phyloP scores from a whole-genome alignment of 2,329 filamentous ascomycete genomes.

The Aspergillus carbonarius region DNA sequence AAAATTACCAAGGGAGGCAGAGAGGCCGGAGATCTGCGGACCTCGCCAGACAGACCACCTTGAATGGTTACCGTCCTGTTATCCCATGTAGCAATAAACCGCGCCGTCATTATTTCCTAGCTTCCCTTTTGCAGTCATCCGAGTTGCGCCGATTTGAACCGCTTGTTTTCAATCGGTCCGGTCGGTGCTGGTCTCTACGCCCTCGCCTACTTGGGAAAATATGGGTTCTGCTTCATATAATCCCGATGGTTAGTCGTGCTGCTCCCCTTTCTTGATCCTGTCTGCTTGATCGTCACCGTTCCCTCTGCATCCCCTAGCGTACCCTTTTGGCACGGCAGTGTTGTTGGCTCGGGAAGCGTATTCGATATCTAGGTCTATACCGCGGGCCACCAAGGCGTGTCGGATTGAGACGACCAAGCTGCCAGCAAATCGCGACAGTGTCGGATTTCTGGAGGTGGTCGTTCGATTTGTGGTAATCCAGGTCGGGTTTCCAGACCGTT shows the following conservation, averaged over 20 bases:
- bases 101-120: constrained; percentile 6
- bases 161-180: constrained; percentile 19
- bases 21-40: not conserved
- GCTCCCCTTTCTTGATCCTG: constrained; percentile 12
- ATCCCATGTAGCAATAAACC: constrained; percentile 24
- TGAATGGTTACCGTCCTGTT: constrained; percentile 7
- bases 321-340: not conserved
- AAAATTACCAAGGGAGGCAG: constrained; percentile 2
- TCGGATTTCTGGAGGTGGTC: not conserved
- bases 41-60: constrained; percentile 4
- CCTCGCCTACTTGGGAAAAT: constrained; percentile 21
- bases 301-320: not conserved
- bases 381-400: not conserved
- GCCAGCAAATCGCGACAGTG: not conserved
- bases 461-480: not conserved
- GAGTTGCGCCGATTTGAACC: constrained; percentile 19
- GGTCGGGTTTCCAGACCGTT: not conserved
- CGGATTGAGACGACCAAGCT: not conserved
- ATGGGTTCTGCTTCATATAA: constrained; percentile 38
- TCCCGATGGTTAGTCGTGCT: constrained; percentile 40
- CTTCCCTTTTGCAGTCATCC: constrained; percentile 6
- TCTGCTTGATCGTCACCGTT: constrained; percentile 15
- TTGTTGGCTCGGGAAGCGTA: constrained; percentile 1
- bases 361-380: not conserved
- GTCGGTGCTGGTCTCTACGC: constrained; percentile 22